Percentiles rank a stretch among this genome's conserved stretches.
These are phyloP conservation scores for Trichoderma atroviride DNA, from an alignment of 2,329 filamentous ascomycete species.

Conservation along the genomic window DNA sequence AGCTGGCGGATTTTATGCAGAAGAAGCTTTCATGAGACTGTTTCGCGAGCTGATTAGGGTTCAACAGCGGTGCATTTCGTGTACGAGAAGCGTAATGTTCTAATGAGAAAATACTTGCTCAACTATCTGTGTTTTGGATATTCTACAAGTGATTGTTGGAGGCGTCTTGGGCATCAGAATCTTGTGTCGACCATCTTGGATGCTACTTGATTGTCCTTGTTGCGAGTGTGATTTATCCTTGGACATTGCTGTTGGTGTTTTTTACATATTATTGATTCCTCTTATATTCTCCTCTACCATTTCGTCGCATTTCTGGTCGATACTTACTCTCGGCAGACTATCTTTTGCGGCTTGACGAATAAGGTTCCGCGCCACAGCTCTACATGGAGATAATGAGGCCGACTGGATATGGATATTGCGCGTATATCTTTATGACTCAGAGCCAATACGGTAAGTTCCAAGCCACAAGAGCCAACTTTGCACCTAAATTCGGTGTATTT, in stretches of 20 bases:
- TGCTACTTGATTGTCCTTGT: neutral
- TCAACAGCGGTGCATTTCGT: neutral
- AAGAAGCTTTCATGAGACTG: constrained; percentile 35
- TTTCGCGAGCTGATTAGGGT: neutral
- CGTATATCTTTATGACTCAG: neutral
- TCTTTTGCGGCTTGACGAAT: neutral
- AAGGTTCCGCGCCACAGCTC: neutral
- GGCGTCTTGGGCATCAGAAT: constrained; percentile 4
- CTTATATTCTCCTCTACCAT: neutral
- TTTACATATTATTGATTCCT: neutral
- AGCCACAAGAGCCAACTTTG: neutral
- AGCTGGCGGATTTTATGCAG: constrained; percentile 64
- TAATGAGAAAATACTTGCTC: neutral
- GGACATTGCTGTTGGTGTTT: neutral
- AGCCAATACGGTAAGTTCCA: neutral
- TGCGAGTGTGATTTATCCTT: neutral
- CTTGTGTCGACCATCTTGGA: neutral
- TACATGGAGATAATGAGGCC: neutral
- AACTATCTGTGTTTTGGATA: neutral
- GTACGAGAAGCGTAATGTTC: neutral
- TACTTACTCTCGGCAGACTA: neutral
- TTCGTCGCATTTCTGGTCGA: neutral
- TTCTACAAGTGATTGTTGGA: neutral
- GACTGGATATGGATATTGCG: neutral
- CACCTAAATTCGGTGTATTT: neutral